Conservation (phyloP, 2,329 filamentous ascomycete species). For the Beauveria caledonica region DNA sequence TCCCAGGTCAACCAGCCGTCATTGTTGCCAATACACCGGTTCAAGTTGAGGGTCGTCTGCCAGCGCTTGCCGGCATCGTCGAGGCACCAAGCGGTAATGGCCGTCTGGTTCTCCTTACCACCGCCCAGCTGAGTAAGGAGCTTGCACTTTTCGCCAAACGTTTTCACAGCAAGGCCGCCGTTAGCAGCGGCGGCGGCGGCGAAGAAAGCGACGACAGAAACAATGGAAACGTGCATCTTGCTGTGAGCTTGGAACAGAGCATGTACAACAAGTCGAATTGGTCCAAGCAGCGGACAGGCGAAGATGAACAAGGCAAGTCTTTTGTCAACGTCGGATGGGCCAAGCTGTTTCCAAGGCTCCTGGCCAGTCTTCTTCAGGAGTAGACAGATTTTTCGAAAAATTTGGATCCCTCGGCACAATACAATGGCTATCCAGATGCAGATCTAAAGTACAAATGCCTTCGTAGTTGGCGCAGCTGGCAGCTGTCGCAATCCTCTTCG, state of each 20-base stretch:
- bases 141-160: constrained; percentile 1
- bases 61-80: not conserved
- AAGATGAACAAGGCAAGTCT: too few species aligned
- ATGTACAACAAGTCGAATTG: not conserved
- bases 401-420: not conserved
- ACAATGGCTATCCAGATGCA: not conserved
- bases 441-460: too few species aligned
- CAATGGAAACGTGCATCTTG: not conserved
- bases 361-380: not conserved
- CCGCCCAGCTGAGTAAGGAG: not conserved
- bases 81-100: not conserved
- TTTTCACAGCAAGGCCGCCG: not conserved
- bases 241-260: not conserved
- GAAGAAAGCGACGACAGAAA: not conserved
- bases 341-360: not conserved
- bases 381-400: not conserved
- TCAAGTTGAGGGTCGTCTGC: constrained; percentile 2
- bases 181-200: not conserved
- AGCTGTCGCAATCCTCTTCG: not conserved
- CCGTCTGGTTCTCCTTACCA: not conserved
- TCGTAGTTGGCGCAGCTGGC: not conserved
- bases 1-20: not conserved
- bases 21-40: constrained; percentile 4
- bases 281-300: not conserved
- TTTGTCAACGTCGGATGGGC: not conserved